phyloP scores from a whole-genome alignment of 331 rosid species.

The Rosa hybrid region DNA sequence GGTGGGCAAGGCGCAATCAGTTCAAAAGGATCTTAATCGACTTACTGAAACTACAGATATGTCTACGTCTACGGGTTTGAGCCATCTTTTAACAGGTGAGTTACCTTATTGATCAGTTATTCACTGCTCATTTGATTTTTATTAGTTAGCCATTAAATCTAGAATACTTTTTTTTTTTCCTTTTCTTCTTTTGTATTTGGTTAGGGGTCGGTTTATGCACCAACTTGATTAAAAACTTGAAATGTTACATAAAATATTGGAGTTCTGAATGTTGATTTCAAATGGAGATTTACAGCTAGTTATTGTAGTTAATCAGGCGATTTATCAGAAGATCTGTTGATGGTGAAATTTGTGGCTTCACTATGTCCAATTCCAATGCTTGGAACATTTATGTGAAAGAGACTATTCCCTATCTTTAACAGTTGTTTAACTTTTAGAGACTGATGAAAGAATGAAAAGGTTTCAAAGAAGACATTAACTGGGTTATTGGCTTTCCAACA shows the following conservation, averaged over 20 bases:
- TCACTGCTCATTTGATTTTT: neutral
- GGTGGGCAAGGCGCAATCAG: neutral
- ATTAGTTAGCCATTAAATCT: neutral
- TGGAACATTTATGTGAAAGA: neutral
- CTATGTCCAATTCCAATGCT: neutral
- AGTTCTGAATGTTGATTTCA: neutral
- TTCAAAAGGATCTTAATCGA: neutral
- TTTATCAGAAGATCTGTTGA: neutral
- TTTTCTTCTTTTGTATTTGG: neutral
- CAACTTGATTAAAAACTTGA: neutral
- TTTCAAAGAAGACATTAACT: neutral
- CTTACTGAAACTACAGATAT: neutral
- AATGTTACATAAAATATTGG: neutral
- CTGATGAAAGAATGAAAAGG: neutral
- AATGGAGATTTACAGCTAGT: neutral
- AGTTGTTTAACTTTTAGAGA: neutral
- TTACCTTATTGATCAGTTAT: neutral
- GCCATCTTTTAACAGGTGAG: neutral
- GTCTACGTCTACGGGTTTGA: neutral
- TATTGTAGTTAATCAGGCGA: neutral
- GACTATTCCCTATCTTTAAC: neutral
- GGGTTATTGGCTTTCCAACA: neutral
- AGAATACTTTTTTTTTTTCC: neutral
- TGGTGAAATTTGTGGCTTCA: neutral
- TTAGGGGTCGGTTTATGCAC: neutral